phyloP scores from a whole-genome alignment of 352 stramenopile species.

The Saprolegnia parasitica region DNA sequence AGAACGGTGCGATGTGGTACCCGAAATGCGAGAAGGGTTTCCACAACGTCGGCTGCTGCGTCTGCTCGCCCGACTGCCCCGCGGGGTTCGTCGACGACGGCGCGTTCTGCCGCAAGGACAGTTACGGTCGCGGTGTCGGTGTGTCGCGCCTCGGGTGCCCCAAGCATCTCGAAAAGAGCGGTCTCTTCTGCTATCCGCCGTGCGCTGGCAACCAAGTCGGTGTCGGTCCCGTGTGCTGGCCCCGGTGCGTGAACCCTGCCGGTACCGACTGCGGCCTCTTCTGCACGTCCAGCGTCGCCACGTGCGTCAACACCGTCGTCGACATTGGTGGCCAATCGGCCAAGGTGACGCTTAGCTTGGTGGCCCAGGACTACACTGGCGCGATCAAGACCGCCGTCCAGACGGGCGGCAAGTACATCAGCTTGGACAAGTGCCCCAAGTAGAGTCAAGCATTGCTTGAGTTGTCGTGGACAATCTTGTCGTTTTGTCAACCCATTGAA shows the following conservation, averaged over 20 bases:
- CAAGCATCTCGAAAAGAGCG: slow-evolving; percentile 18
- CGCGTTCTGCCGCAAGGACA: slow-evolving; percentile 30
- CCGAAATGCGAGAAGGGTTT: slow-evolving; percentile 19
- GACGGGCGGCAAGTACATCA: background rate
- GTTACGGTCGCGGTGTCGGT: slow-evolving; percentile 9
- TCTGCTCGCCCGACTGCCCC: slow-evolving; percentile 25
- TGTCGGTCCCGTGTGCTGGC: slow-evolving; percentile 30
- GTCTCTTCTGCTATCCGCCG: slow-evolving; percentile 29
- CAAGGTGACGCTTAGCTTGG: slow-evolving; percentile 16
- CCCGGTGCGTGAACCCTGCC: background rate
- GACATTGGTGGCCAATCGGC: background rate
- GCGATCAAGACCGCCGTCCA: background rate
- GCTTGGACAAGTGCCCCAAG: background rate
- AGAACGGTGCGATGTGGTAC: slow-evolving; percentile 26
- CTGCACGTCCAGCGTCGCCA: slow-evolving; percentile 10
- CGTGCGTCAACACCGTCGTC: background rate
- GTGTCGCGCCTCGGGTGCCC: slow-evolving; percentile 12
- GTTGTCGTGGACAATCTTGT: background rate
- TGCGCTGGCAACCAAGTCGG: slow-evolving; percentile 15
- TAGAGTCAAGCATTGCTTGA: background rate
- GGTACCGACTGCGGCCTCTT: slow-evolving; percentile 16
- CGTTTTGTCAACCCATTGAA: background rate
- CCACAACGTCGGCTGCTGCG: slow-evolving; percentile 18
- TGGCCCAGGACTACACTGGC: slow-evolving; percentile 7
- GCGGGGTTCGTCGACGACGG: slow-evolving; percentile 10